These are phyloP conservation scores for Ceraceosorus guamensis DNA, from an alignment of 1,284 basidiomycete species.

Conservation along the genomic window DNA sequence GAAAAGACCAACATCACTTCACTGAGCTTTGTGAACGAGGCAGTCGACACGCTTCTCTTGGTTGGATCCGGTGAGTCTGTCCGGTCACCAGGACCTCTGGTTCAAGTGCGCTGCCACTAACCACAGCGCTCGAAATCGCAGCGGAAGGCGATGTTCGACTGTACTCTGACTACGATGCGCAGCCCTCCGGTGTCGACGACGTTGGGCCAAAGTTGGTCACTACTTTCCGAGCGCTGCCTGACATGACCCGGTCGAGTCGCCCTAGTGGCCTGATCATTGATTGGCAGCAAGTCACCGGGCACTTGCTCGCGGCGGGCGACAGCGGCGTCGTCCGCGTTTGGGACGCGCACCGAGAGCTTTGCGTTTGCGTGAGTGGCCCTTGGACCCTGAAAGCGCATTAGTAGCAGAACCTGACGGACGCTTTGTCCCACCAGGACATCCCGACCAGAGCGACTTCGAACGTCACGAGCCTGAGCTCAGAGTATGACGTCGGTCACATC, in stretches of 20 bases:
- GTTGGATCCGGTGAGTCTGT: conserved; percentile 77
- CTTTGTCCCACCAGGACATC: no score
- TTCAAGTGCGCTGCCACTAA: background rate
- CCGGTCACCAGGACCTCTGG: conserved; percentile 13
- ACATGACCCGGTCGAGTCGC: conserved; percentile 63
- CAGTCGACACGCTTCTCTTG: conserved; percentile 81
- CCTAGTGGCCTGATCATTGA: conserved; percentile 80
- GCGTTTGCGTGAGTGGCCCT: no score
- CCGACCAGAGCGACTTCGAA: conserved; percentile 84
- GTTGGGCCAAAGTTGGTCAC: conserved; percentile 71
- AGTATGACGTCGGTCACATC: conserved; percentile 68
- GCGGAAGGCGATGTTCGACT: conserved; percentile 85
- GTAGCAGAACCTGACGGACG: conserved; percentile 43
- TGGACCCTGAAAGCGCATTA: no score
- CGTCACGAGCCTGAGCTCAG: conserved; percentile 75
- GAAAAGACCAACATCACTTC: conserved; percentile 75
- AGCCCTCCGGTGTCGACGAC: conserved; percentile 17
- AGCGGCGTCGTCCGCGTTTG: conserved; percentile 80
- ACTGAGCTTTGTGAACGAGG: conserved; percentile 91
- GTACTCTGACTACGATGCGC: conserved; percentile 71
- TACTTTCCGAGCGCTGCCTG: conserved; percentile 81
- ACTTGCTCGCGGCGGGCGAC: conserved; percentile 81
- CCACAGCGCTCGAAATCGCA: conserved; percentile 66
- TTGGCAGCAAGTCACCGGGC: conserved; percentile 86
- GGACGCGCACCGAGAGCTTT: conserved; percentile 88